A percentile compares a stretch with the other conserved stretches of the same genome.
Conservation (phyloP, 768 basidiomycete species). For the Russula earlei region DNA sequence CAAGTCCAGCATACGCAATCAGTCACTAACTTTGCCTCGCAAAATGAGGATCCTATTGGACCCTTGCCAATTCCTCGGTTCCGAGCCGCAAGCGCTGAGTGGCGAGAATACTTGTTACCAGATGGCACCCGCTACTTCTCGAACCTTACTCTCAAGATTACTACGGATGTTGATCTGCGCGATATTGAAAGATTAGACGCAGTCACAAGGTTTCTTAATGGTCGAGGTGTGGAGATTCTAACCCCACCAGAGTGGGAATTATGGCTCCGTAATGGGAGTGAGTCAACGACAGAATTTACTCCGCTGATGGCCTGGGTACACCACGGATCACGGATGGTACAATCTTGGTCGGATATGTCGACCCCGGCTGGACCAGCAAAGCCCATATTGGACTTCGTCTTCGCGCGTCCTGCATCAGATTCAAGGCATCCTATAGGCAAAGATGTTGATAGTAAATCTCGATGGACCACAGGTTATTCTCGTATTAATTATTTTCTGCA, state of each 20-base stretch:
- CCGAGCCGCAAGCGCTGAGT: too few relatives aligned
- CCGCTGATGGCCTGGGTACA: slow-evolving; percentile 52
- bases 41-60: slow-evolving; percentile 20
- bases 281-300: slow-evolving; percentile 27
- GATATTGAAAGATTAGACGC: slow-evolving; percentile 39
- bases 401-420: slow-evolving; percentile 17
- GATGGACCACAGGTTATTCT: too few relatives aligned
- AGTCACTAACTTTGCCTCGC: slow-evolving; percentile 18
- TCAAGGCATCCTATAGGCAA: too few relatives aligned
- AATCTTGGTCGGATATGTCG: too few relatives aligned
- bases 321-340: slow-evolving; percentile 47
- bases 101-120: slow-evolving; percentile 66
- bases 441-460: too few relatives aligned
- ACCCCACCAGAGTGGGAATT: slow-evolving; percentile 42
- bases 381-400: too few relatives aligned
- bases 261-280: slow-evolving; percentile 46
- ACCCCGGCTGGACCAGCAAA: too few relatives aligned
- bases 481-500: too few relatives aligned
- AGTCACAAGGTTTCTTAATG: slow-evolving; percentile 37
- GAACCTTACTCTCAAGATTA: slow-evolving; percentile 49
- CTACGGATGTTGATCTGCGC: slow-evolving; percentile 64
- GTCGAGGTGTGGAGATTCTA: slow-evolving; percentile 27
- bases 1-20: slow-evolving; percentile 1
- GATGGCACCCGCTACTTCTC: slow-evolving; percentile 62
- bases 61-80: slow-evolving; percentile 20